Conservation (phyloP, 208 protist genomes). For the Acanthamoeba sp. region DNA sequence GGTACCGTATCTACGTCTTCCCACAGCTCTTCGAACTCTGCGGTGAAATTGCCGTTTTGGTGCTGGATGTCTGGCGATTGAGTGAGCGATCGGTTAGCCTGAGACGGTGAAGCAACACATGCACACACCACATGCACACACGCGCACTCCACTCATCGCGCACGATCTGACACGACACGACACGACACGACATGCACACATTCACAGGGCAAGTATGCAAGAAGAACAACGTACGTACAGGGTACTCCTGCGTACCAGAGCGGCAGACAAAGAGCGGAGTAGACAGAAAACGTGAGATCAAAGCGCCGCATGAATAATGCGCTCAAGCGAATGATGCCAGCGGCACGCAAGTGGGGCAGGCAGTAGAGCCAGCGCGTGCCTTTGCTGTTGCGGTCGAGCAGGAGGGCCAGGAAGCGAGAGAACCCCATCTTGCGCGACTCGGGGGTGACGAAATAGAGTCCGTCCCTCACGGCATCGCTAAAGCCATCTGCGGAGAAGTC, state of each 20-base stretch:
- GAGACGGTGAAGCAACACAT: too few relatives aligned
- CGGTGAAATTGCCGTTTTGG: constrained; percentile 78
- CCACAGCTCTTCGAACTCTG: constrained; percentile 77
- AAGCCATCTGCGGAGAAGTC: constrained; percentile 77
- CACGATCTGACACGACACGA: not conserved
- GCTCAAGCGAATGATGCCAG: too few relatives aligned
- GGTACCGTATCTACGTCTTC: constrained; percentile 74
- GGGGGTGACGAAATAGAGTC: constrained; percentile 80
- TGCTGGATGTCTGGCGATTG: constrained; percentile 28
- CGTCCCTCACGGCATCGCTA: constrained; percentile 76
- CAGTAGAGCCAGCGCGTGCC: not conserved
- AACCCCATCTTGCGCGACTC: constrained; percentile 77
- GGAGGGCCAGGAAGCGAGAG: constrained; percentile 67
- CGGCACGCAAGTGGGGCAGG: too few relatives aligned
- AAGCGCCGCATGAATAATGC: not conserved
- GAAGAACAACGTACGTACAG: not conserved
- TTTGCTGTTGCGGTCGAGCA: constrained; percentile 43
- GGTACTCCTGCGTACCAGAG: not conserved
- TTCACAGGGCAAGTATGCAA: not conserved
- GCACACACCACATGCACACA: too few relatives aligned
- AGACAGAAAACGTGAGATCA: not conserved
- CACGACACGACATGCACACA: not conserved
- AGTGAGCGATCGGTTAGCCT: not conserved
- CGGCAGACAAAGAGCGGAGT: not conserved
- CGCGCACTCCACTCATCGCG: too few relatives aligned